Evolutionary conservation across 75 land plant genomes (phyloP), one percentile per base, ranked within the genome.

Genomic region (Sequoiadendron giganteum): DNA sequence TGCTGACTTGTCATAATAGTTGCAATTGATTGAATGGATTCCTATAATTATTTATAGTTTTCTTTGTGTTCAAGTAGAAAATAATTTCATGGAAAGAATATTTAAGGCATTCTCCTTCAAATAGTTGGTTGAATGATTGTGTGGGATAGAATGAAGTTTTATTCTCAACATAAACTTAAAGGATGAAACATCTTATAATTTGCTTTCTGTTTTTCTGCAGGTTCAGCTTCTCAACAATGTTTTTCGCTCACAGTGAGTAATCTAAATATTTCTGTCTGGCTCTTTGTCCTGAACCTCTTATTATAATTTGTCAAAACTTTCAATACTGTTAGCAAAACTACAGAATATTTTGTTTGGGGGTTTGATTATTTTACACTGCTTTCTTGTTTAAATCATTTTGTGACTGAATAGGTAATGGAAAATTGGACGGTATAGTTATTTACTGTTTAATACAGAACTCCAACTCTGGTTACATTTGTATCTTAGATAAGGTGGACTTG

Each of bases 211-310:
- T 38, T 36, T 28, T 70, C 61, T 91, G 91, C 97, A 96, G 98
- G 98, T 96, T 96, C 86, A 95, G 95, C 89, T 95, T 96, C 87
- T 96, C 97, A 83, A 96, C 98, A 19, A 86, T 94, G 61, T 95
- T 95, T 85, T 96, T 95, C 72, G 88, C 97, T 32, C 97, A 96
- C 76, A 94, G 97, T 96, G 90, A 95, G 97, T 58, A 58, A 58
- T 58, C 21, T 21, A 19, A 58, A 58, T 58, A 58, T 58, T 58
- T 56, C 61, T 58, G 65, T 21, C 6, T 21, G 25, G 14, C 14
- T 72, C 76, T 72, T 72, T 72, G 0, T 28, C 34, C 34, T 0
- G 9, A 30, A 11, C 30, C 10, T 72, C n/a, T 72, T 30, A 10
- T 72, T 32, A 72, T 11, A 10, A 72, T 72, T 13, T 72, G 32